Base-by-base conservation (phyloP, 2,329 filamentous ascomycete species). In the Cladosporium sphaerospermum region DNA sequence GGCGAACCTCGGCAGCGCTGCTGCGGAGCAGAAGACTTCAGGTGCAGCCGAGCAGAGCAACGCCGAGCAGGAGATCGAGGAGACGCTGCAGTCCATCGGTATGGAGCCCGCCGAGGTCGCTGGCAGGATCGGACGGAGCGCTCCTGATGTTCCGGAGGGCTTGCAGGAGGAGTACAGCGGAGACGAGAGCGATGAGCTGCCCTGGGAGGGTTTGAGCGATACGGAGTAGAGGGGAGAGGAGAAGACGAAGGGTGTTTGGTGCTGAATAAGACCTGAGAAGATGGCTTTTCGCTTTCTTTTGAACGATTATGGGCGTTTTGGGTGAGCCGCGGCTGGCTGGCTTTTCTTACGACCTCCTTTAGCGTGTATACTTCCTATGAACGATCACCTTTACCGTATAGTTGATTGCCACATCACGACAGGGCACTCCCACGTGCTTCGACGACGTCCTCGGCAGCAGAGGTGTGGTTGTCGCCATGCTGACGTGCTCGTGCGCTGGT, bases 1-100 rank as follows among this genome's bases (percentile, higher is more conserved):
- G 71, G 75, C 76, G 33, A 77, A 78, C 2, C 82, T 82, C 0
- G 79, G 82, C 77, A 78, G 83, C 61, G 73, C 85, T 41, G 83
- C 86, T 61, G 75, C 54, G 13, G 45, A 43, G 39, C 16, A 41
- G 18, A 14, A 13, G 9, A 43, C 33, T 31, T 19, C 16, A 14
- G n/a, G n/a, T 16, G 40, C 18, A 3, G n/a, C 36, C n/a, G 43
- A 45, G 1, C 59, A 70, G 45, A 68, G 28, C 7, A 23, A 50
- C 39, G 10, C 61, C 0, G 70, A 71, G 51, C 61, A 70, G 28
- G 66, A 71, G 42, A 62, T 73, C 13, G 73, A 75, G 47, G 70
- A 75, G 18, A 68, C 73, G 7, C 67, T 74, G 11, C 63, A 68
- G 56, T 71, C 70, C 53, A 64, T 75, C 33, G 69, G 70, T 7